These are phyloP conservation scores for Catunica adiposa DNA, from an alignment of 2,329 filamentous ascomycete species.

Conservation along the genomic window DNA sequence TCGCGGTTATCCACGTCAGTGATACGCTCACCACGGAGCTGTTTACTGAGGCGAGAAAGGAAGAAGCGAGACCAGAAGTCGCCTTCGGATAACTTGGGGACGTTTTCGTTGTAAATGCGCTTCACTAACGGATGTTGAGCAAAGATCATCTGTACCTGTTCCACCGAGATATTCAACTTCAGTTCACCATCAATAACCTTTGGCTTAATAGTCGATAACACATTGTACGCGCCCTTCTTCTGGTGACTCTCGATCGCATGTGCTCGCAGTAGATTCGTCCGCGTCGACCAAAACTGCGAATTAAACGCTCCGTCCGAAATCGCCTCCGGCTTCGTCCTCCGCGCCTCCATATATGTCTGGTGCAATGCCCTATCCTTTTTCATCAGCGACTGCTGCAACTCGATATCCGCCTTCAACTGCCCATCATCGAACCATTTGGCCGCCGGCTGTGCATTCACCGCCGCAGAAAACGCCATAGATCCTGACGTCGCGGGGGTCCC, in stretches of 20 bases:
- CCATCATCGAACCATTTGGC: constrained; percentile 67
- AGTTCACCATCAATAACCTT: constrained; percentile 56
- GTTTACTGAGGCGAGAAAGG: constrained; percentile 75
- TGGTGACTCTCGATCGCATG: constrained; percentile 82
- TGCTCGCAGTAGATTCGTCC: constrained; percentile 69
- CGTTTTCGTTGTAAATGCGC: constrained; percentile 82
- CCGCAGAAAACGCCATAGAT: constrained; percentile 63
- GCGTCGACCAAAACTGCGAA: constrained; percentile 83
- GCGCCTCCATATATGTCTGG: constrained; percentile 73
- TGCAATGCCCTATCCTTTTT: constrained; percentile 60
- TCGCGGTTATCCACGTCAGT: constrained; percentile 62
- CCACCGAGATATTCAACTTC: constrained; percentile 71
- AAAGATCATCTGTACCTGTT: constrained; percentile 88
- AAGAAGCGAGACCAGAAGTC: constrained; percentile 95
- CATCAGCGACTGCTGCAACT: constrained; percentile 75
- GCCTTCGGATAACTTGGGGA: constrained; percentile 60
- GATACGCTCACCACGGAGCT: constrained; percentile 76
- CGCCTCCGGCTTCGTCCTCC: constrained; percentile 67
- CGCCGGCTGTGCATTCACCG: constrained; percentile 39
- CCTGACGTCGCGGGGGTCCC: constrained; percentile 30
- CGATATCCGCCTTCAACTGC: constrained; percentile 58
- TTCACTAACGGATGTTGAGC: constrained; percentile 82
- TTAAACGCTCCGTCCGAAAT: constrained; percentile 72
- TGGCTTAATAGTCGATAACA: constrained; percentile 76
- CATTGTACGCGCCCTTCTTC: constrained; percentile 80